phyloP scores from a whole-genome alignment of 1,284 basidiomycete genomes.

The Sanghuangporus sanghuang region DNA sequence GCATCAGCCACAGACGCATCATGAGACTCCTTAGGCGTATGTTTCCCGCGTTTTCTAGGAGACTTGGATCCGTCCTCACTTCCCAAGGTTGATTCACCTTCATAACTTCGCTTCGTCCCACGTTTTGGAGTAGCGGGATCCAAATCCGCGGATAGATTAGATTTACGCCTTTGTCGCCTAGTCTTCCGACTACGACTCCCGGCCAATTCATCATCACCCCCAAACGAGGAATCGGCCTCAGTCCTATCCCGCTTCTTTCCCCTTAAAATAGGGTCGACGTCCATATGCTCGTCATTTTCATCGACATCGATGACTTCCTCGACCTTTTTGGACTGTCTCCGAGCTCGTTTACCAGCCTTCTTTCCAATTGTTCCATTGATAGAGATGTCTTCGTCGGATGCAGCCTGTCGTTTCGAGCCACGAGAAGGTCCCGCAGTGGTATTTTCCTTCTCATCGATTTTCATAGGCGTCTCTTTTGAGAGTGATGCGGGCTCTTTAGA shows the following conservation, averaged over 20 bases:
- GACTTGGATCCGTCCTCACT: conserved; percentile 36
- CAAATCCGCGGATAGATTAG: conserved; percentile 41
- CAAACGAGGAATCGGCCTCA: conserved; percentile 67
- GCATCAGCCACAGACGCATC: conserved; percentile 40
- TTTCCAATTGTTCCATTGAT: conserved; percentile 25
- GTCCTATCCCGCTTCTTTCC: conserved; percentile 73
- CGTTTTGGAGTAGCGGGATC: conserved; percentile 39
- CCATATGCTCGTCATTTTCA: conserved; percentile 23
- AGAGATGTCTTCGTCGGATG: conserved; percentile 33
- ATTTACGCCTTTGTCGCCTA: conserved; percentile 37
- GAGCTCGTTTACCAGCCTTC: conserved; percentile 27
- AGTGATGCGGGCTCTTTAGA: background rate
- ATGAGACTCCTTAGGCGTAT: conserved; percentile 23
- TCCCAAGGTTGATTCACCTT: conserved; percentile 39
- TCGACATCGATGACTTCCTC: conserved; percentile 8
- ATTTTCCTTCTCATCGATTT: background rate
- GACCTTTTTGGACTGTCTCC: conserved; percentile 11
- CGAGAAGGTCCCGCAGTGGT: conserved; percentile 25
- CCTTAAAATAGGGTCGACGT: conserved; percentile 31
- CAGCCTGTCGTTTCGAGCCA: conserved; percentile 43
- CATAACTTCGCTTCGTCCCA: conserved; percentile 63
- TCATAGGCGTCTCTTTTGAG: background rate
- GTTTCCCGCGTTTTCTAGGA: conserved; percentile 23
- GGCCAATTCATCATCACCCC: conserved; percentile 50
- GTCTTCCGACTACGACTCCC: conserved; percentile 30